Evolutionary conservation across 2,329 filamentous ascomycete genomes (phyloP), one percentile per base, ranked within the genome.

Genomic region (Trichothecium sympodiale): DNA sequence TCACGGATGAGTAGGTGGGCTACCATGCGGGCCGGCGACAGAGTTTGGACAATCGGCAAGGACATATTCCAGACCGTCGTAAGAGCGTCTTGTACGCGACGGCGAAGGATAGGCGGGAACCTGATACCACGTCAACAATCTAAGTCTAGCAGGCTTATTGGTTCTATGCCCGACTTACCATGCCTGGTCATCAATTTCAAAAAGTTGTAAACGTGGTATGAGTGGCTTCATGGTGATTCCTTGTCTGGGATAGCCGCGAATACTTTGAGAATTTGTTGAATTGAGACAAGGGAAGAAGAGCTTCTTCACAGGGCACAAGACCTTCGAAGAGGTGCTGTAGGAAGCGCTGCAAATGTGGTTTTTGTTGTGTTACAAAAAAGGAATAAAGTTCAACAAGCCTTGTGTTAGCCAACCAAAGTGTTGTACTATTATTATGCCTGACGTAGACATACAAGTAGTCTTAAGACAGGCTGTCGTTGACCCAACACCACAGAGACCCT

Each of bases 181-280:
- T 37, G 68, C 46, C 54, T 79, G 74, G 49, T 83, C 78, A 44
- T 77, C 69, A 42, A 82, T 76, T 61, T 83, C 78, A 43, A 76
- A 77, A 45, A 80, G 66, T 51, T 81, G 74, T 54, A 77, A 60
- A 8, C 74, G 69, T 7, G 71, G 74, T 37, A 74, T 53, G 28
- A 68, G 57, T 33, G 71, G 64, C 29, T 65, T 58, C 62, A 69
- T 71, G 33, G 39, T 46, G 40, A 40, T 17, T 13, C 5, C 18
- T 16, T 13, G 20, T n/a, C 27, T 23, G 18, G 17, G n/a, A n/a
- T n/a, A n/a, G n/a, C n/a, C n/a, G n/a, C n/a, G n/a, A n/a, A n/a
- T n/a, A 25, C 20, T 25, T 6, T 14, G 20, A 15, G 17, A 8
- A 13, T 17, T 35, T 28, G 20, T 13, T 13, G 33, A 5, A 27